phyloP scores from a whole-genome alignment of 129 eudicot genomes.

The Flaveria ramosissima region DNA sequence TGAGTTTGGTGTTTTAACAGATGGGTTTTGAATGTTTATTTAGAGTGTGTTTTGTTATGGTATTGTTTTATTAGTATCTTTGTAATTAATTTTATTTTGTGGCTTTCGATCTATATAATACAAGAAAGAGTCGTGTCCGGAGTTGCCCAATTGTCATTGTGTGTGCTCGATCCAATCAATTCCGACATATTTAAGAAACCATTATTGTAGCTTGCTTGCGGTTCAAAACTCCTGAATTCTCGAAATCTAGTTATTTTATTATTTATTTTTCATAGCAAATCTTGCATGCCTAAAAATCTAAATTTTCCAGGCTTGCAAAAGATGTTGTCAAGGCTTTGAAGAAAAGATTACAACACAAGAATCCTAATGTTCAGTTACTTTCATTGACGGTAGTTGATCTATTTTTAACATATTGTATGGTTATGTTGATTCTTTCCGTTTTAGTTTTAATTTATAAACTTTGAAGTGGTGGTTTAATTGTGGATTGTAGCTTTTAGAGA shows the following conservation, averaged over 20 bases:
- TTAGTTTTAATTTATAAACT: not conserved
- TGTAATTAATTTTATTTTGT: too few relatives aligned
- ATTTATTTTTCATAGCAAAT: not conserved
- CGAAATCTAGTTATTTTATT: not conserved
- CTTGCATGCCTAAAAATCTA: slow-evolving; percentile 6
- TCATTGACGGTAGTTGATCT: slow-evolving; percentile 67
- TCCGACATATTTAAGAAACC: not conserved
- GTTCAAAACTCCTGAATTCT: not conserved
- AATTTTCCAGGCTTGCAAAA: slow-evolving; percentile 65
- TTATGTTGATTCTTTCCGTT: not conserved
- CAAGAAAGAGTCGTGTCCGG: too few relatives aligned
- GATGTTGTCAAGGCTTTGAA: slow-evolving; percentile 83
- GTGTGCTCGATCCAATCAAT: too few relatives aligned
- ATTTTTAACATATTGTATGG: not conserved
- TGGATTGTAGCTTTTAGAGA: slow-evolving; percentile 76
- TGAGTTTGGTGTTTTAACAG: too few relatives aligned
- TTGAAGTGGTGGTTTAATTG: slow-evolving; percentile 14
- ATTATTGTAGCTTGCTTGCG: not conserved
- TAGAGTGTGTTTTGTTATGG: too few relatives aligned
- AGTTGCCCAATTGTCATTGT: too few relatives aligned
- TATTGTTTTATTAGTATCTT: too few relatives aligned
- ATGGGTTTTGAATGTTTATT: too few relatives aligned
- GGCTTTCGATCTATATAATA: too few relatives aligned
- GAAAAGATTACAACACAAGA: slow-evolving; percentile 92
- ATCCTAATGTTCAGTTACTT: slow-evolving; percentile 81